Conservation (phyloP, 176 grass and related monocot species). For the Triticum urartu region DNA sequence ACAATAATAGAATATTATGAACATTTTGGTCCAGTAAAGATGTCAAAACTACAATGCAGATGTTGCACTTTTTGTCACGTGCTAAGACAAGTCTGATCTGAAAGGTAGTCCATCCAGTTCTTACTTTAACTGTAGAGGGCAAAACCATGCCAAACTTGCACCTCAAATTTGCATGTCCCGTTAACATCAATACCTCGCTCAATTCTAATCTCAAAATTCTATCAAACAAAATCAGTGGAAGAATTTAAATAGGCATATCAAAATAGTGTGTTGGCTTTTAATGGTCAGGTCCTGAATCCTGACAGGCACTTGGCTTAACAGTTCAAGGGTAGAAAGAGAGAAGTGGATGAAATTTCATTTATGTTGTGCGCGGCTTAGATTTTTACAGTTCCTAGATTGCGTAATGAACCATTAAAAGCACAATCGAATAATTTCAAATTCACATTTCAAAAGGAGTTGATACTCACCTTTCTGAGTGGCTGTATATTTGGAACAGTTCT, state of each 20-base stretch:
- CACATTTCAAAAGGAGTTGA: neutral
- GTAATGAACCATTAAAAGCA: neutral
- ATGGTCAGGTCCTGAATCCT: neutral
- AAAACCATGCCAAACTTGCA: constrained; percentile 8
- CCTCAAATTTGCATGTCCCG: neutral
- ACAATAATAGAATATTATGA: neutral
- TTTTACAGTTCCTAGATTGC: neutral
- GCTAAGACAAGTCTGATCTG: neutral
- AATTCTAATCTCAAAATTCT: constrained; percentile 16
- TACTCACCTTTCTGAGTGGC: constrained; percentile 81
- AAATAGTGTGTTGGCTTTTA: neutral
- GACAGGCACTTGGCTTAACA: neutral
- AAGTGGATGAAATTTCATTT: neutral
- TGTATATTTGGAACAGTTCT: constrained; percentile 91
- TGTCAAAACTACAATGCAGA: constrained; percentile 10
- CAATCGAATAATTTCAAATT: neutral
- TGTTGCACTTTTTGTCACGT: neutral
- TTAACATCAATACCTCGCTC: neutral
- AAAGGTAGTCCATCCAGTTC: neutral
- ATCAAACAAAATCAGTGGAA: constrained; percentile 6
- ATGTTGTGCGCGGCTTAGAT: neutral
- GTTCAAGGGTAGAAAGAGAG: neutral
- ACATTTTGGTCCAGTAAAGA: neutral
- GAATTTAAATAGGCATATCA: neutral
- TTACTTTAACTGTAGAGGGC: constrained; percentile 9